Evolutionary conservation across 257 asterid species (phyloP).

Genomic region (Fraxinus excelsior): DNA sequence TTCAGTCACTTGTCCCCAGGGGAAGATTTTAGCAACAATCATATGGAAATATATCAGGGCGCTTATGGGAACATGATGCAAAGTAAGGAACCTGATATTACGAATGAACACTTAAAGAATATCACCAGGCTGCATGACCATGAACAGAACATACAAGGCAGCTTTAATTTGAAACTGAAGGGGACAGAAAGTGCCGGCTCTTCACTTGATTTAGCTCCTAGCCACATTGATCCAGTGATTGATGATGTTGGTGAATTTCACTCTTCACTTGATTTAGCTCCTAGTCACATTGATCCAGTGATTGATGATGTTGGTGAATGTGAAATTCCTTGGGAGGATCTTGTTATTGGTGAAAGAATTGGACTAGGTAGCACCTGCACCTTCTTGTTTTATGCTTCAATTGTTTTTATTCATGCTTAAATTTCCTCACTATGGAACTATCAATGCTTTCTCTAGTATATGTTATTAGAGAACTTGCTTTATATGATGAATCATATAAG

Average conservation of each 20-base stretch:
- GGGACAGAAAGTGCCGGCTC: slow-evolving; percentile 47
- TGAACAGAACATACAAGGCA: slow-evolving; percentile 40
- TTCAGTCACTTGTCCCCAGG: slow-evolving; percentile 37
- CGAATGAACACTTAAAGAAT: slow-evolving; percentile 29
- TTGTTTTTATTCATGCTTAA: slow-evolving; percentile 19
- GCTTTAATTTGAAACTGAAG: slow-evolving; percentile 39
- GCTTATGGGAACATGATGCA: slow-evolving; percentile 34
- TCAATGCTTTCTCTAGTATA: neutral
- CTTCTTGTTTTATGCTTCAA: slow-evolving; percentile 12
- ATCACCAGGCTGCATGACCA: slow-evolving; percentile 33
- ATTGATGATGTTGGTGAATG: slow-evolving; percentile 96
- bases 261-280: slow-evolving; percentile 38
- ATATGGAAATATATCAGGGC: slow-evolving; percentile 35
- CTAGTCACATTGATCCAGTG: slow-evolving; percentile 54
- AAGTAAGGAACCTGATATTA: slow-evolving; percentile 34
- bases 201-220: slow-evolving; percentile 36
- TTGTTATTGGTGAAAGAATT: slow-evolving; percentile 92
- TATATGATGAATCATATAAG: slow-evolving; percentile 5
- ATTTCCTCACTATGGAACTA: neutral
- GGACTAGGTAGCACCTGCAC: slow-evolving; percentile 77
- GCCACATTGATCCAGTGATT: slow-evolving; percentile 59
- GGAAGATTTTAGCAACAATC: slow-evolving; percentile 35
- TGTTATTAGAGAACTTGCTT: slow-evolving; percentile 9
- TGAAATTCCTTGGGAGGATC: slow-evolving; percentile 98
- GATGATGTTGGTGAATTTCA: too few relatives aligned